A percentile compares a stretch with the other conserved stretches of the same genome.
phyloP scores from a whole-genome alignment of 2,329 filamentous ascomycete genomes.

The Cercospora canescens region DNA sequence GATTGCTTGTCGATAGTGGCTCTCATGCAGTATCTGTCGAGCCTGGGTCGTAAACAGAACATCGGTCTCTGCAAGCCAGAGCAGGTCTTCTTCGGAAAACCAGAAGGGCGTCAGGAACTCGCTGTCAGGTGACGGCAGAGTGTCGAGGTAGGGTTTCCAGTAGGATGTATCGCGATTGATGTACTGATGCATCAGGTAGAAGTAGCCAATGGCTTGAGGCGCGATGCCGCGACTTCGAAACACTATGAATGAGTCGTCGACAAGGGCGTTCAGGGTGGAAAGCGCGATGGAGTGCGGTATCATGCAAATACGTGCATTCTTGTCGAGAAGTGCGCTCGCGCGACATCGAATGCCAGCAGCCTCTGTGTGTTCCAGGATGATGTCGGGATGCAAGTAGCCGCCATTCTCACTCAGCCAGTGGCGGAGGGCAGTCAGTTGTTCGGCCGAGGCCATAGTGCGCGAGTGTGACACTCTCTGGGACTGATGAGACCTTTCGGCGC shows the following conservation, averaged over 20 bases:
- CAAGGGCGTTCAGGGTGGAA: slow-evolving; percentile 39
- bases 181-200: slow-evolving; percentile 40
- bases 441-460: slow-evolving; percentile 11
- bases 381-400: slow-evolving; percentile 32
- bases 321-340: slow-evolving; percentile 22
- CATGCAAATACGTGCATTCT: slow-evolving; percentile 26
- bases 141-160: slow-evolving; percentile 40
- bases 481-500: background rate
- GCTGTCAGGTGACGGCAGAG: slow-evolving; percentile 33
- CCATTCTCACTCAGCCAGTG: slow-evolving; percentile 35
- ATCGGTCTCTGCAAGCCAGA: slow-evolving; percentile 39
- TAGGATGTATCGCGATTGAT: slow-evolving; percentile 35
- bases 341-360: slow-evolving; percentile 32
- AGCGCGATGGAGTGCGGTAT: slow-evolving; percentile 37
- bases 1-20: slow-evolving; percentile 39
- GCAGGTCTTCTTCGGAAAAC: slow-evolving; percentile 36
- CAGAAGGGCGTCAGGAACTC: slow-evolving; percentile 37
- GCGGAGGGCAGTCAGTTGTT: slow-evolving; percentile 26
- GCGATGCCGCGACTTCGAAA: slow-evolving; percentile 29
- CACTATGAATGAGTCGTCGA: slow-evolving; percentile 36
- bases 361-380: slow-evolving; percentile 27
- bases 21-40: slow-evolving; percentile 38
- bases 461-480: background rate
- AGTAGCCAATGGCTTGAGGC: slow-evolving; percentile 38
- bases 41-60: slow-evolving; percentile 33